Evolutionary conservation across 495 filamentous ascomycete species (phyloP).

Genomic region (Xylaria telfairii): DNA sequence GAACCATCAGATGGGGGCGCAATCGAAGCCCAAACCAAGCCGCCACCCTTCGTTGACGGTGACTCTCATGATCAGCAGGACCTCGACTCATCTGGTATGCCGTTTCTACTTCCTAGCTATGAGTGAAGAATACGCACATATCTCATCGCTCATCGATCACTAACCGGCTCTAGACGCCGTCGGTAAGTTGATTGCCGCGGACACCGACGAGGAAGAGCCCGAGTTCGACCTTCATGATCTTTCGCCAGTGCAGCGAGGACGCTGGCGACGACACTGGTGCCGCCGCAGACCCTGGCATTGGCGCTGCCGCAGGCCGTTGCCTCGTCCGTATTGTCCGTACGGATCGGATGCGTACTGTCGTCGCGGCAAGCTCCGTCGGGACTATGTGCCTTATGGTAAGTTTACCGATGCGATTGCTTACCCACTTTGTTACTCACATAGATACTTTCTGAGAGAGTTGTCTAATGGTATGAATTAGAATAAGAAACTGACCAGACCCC

Average conservation of each 20-base stretch:
- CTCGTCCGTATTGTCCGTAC: neutral
- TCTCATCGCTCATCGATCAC: neutral
- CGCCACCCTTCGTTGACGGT: too few species aligned
- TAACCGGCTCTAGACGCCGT: neutral
- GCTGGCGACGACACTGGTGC: neutral
- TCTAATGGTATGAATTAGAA: neutral
- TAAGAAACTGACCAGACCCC: neutral
- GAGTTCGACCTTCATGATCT: neutral
- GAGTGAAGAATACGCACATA: neutral
- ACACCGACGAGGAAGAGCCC: neutral
- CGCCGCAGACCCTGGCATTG: neutral
- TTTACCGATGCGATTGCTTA: neutral
- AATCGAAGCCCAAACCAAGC: neutral
- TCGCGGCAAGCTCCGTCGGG: neutral
- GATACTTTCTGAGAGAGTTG: neutral
- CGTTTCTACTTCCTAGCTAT: neutral
- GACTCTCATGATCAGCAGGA: neutral
- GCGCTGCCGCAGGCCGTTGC: neutral
- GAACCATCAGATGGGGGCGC: neutral
- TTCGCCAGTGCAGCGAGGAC: neutral
- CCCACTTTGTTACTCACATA: neutral
- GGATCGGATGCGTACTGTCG: slow-evolving; percentile 1
- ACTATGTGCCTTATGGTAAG: slow-evolving; percentile 13
- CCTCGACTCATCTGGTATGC: neutral
- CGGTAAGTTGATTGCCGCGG: neutral